Percentiles rank a stretch among this genome's conserved stretches.
Conservation (phyloP, 495 filamentous ascomycete species). For the Hypoxylon subgilvum region DNA sequence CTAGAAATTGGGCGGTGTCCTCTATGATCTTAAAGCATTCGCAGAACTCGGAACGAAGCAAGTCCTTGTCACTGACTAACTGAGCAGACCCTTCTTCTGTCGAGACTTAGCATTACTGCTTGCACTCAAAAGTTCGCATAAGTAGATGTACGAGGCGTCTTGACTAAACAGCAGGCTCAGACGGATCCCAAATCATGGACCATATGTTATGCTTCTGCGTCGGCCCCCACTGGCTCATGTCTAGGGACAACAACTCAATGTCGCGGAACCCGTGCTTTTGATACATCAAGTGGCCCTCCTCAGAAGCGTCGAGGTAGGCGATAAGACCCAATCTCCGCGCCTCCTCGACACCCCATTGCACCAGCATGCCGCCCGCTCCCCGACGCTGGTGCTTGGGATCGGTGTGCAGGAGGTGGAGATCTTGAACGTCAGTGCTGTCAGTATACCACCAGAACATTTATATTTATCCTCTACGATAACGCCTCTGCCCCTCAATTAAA, state of each 20-base stretch:
- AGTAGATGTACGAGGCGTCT: background rate
- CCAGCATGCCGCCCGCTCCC: slow-evolving; percentile 35
- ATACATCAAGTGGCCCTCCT: slow-evolving; percentile 38
- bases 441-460: background rate
- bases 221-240: slow-evolving; percentile 27
- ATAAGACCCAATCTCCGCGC: slow-evolving; percentile 24
- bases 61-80: too few species aligned
- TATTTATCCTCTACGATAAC: too few species aligned
- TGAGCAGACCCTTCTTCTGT: too few species aligned
- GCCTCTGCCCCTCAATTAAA: too few species aligned
- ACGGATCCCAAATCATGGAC: slow-evolving; percentile 26
- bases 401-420: slow-evolving; percentile 34
- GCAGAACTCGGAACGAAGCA: too few species aligned
- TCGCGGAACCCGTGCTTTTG: slow-evolving; percentile 40
- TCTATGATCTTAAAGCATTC: too few species aligned
- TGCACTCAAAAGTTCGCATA: background rate
- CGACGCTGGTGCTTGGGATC: slow-evolving; percentile 35
- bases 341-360: slow-evolving; percentile 34
- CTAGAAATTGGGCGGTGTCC: too few species aligned
- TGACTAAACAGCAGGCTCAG: slow-evolving; percentile 1
- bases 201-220: slow-evolving; percentile 10
- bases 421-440: slow-evolving; percentile 17
- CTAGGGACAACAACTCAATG: slow-evolving; percentile 20
- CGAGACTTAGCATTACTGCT: background rate
- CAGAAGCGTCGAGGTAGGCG: slow-evolving; percentile 42